Evolutionary conservation across 108 stramenopile species (phyloP), one percentile per base, ranked within the genome.

Genomic region (Cylindrotheca fusiformis): DNA sequence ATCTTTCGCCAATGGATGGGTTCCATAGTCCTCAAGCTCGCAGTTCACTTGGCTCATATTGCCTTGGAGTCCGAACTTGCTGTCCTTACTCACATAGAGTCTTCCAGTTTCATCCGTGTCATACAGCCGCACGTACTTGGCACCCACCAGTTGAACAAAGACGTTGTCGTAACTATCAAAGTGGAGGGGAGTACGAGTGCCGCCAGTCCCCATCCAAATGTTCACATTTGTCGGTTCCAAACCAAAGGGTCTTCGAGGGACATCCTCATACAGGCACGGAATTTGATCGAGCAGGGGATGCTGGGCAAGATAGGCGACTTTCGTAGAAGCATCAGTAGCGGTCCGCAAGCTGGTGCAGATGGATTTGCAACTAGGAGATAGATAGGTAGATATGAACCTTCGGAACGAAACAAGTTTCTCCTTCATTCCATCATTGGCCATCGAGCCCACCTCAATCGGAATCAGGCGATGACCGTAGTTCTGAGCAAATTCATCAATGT

Each of bases 121-220:
- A 58, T 89, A 93, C 27, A 93, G 31, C 1, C 88, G 80, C n/a
- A 93, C 83, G 50, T 87, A 93, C 64, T 93, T 89, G 31, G 73
- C 74, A 4, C 91, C 91, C n/a, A 86, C 76, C 19, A 93, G 41
- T 44, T 93, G 91, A 8, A 83, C 72, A 26, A 93, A 79, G 1
- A 89, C n/a, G 54, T 93, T 93, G 56, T 86, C 80, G 65, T 84
- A 89, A 17, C 69, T 73, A 54, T 93, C 91, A 60, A 76, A 84
- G 55, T 93, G 91, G 17, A 87, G 58, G 2, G 86, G 82, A 20
- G 86, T 87, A 1, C 78, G 70, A 3, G 82, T 84, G 24, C 86
- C 86, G 27, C 80, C 86, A 22, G 80, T 87, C 20, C 86, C 82
- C 18, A 84, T 69, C 82, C 82, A 84, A n/a, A 73, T 65, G 61